Base-by-base conservation (phyloP, 768 basidiomycete genomes). In the Rubroboletus satanas region DNA sequence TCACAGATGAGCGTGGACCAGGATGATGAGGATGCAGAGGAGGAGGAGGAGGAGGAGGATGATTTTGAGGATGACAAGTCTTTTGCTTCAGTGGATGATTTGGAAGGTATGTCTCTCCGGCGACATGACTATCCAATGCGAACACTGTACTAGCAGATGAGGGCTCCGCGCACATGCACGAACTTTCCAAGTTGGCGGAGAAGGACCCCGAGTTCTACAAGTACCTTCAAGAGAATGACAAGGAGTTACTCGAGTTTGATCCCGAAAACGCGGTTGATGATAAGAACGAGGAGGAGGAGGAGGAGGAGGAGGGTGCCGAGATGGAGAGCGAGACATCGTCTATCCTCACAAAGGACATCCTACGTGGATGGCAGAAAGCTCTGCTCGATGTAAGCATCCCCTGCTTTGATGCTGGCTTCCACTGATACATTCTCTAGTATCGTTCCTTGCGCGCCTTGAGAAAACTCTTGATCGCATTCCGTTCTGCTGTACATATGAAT, bases 171-270 rank as follows among this genome's bases (percentile, higher is more conserved):
- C 96, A 98, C 76, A 74, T 93, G 56, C 71, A 84, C 43, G 90
- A 96, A 52, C 80, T 99, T 14, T 85, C 90, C 37, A 86, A 90
- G 66, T 81, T 99, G 35, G 91, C 91, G 2, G 89, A 96, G 72
- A 93, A 93, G 69, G 96, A 99, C 70, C 96, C 96, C n/a, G 96
- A 97, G 66, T 99, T 98, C 75, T 99, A 84, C 86, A 93, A 95
- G 73, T 99, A 95, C 68, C 79, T 99, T 2, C 88, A 95, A 74
- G 92, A 98, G 73, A 94, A 99, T 66, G 97, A 99, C 72, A 76
- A 78, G 55, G 94, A 93, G 52, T 76, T 98, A n/a, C 78, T 99
- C 3, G 80, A 91, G 5, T 98, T 98, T 66, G 76, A 83, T 38
- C 74, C 79, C 0, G 63, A 77, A 50, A 71, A 65, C 23, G 78